Evolutionary conservation across 164 flowering plant species (phyloP), one percentile per base, ranked within the genome.

Genomic region (Chloranthus sessilifolius): DNA sequence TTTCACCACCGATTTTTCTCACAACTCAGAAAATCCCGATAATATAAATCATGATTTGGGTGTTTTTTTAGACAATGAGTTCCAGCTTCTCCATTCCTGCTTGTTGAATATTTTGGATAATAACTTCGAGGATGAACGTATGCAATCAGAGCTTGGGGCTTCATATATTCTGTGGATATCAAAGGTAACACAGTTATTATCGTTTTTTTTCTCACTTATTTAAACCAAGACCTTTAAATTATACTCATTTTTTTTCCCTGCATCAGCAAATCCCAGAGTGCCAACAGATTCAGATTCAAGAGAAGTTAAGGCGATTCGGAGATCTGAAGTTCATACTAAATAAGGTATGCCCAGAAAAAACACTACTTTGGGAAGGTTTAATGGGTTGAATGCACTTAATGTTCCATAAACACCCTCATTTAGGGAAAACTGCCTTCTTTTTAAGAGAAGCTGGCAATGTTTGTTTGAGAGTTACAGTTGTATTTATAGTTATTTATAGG

Each of bases 121-220:
- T 30, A 72, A 63, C 5, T 88, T 81, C 58, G 96, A 78, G 50
- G 96, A 91, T 68, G 67, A 60, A 43, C 62, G 73, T 52, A 64
- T 79, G 52, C 95, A 88, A 50, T 76, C 80, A 4, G 36, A 29
- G n/a, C 55, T 71, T 66, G 73, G 92, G 45, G 74, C 83, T 27
- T 51, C 85, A 26, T 85, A 88, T 59, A 67, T 82, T 12, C 42
- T 82, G 47, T 88, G 96, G 92, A 57, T 88, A 56, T 47, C 60
- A 14, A 75, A 68, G 94, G 95, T 90, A 69, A 37, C 7, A 37
- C 16, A 16, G 17, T 36, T 11, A n/a, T 26, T 33, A 12, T 12
- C 37, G 25, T 30, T 29, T 34, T 8, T 25, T 5, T 16, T 11
- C 1, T 39, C 15, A 28, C 21, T 24, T 26, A 11, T 46, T 23